Base-by-base conservation (phyloP, 2,329 filamentous ascomycete species). In the Rutstroemia sydowiana region DNA sequence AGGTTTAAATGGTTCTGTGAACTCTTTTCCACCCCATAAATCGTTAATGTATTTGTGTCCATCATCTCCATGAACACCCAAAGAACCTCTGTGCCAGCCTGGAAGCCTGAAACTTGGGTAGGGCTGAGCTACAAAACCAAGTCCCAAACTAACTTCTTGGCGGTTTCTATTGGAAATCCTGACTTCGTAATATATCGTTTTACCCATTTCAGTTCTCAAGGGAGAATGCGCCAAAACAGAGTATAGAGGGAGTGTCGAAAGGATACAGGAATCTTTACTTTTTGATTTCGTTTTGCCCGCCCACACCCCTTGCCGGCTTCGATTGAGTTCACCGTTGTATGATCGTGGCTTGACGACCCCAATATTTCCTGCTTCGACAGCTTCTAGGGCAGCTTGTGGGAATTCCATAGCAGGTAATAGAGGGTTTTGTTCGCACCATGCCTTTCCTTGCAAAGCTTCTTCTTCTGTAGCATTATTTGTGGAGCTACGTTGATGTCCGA, bases 41-140 rank as follows among this genome's bases (percentile, higher is more conserved):
- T 92, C 85, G 64, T 90, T 88, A 61, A 89, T 75, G 65, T 85
- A 93, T 66, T 78, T 78, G 61, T 84, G 77, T 0, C 88, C 88
- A 66, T 92, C 88, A 66, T 92, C 88, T 43, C 84, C 82, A 65
- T 92, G 88, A n/a, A 92, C 80, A 1, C 75, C 88, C 13, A 91
- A 63, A 57, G 81, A 85, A 16, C 79, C 87, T 31, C 87, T 77
- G 64, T 93, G 85, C 88, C 87, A 92, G 2, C 88, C 88, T 0
- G 88, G 88, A 54, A 91, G 76, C 7, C 88, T 78, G 71, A 88
- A 92, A 0, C 77, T 74, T 6, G 88, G 88, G 63, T 90, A 92
- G 7, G 88, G 88, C 44, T 85, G 78, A 1, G 86, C 87, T 0
- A 78, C 71, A 66, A 82, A 89, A 9, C 88, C 88, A 9, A 92